A percentile compares a stretch with the other conserved stretches of the same genome.
phyloP scores from a whole-genome alignment of 768 basidiomycete genomes.

The Gymnopilus junonius region DNA sequence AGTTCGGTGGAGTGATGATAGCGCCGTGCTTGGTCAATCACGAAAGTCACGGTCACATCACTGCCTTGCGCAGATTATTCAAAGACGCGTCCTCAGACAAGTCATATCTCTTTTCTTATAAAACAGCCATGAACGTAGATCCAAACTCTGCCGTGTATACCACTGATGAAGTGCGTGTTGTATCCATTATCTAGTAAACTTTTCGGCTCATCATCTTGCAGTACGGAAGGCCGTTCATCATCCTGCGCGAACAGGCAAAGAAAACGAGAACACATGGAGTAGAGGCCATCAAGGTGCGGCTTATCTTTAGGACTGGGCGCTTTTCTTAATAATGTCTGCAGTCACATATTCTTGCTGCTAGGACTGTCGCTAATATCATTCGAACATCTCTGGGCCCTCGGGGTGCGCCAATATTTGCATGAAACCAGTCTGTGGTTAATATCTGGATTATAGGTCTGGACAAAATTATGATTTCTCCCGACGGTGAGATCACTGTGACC shows the following conservation, averaged over 20 bases:
- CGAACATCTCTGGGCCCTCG: constrained; percentile 94
- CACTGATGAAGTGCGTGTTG: constrained; percentile 72
- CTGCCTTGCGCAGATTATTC: constrained; percentile 21
- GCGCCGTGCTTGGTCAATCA: constrained; percentile 27
- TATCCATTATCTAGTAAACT: neutral
- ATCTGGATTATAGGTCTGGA: constrained; percentile 68
- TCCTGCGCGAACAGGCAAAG: constrained; percentile 90
- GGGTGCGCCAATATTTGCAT: constrained; percentile 49
- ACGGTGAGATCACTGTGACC: constrained; percentile 99
- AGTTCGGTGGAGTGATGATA: constrained; percentile 41
- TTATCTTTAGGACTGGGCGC: constrained; percentile 9
- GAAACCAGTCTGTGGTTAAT: neutral
- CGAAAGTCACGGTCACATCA: constrained; percentile 39
- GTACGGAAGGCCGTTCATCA: constrained; percentile 98
- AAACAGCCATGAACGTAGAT: constrained; percentile 36
- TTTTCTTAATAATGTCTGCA: constrained; percentile 32
- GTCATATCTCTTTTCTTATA: constrained; percentile 10
- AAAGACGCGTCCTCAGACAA: constrained; percentile 30
- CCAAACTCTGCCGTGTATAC: constrained; percentile 77
- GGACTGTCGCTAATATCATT: constrained; percentile 92
- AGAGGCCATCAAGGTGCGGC: constrained; percentile 89
- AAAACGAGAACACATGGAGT: constrained; percentile 92
- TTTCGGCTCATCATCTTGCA: constrained; percentile 34
- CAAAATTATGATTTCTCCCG: constrained; percentile 93
- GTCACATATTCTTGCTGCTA: constrained; percentile 96